phyloP scores from a whole-genome alignment of 176 grass and related monocot species.

The Phoenix roebelenii region DNA sequence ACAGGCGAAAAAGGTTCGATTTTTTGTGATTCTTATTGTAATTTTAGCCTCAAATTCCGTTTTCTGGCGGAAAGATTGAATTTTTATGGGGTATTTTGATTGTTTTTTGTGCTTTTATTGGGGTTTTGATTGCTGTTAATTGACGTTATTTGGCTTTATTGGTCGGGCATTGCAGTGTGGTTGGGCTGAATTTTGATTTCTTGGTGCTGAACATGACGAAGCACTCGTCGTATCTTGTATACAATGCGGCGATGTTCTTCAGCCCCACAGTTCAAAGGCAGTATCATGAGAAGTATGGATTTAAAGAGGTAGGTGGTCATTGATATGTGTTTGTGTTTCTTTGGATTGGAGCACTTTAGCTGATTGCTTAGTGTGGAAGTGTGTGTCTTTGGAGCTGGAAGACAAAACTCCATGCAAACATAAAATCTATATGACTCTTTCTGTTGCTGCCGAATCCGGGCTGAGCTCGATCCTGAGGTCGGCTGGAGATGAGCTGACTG shows the following conservation, averaged over 20 bases:
- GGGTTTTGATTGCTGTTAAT: neutral
- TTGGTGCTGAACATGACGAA: conserved; percentile 88
- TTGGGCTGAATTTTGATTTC: conserved; percentile 92
- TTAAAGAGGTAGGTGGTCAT: conserved; percentile 44
- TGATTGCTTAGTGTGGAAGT: too few species aligned
- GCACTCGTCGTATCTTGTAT: conserved; percentile 92
- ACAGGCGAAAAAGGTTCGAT: conserved; percentile 67
- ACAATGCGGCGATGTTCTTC: conserved; percentile 71
- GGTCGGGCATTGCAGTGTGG: conserved; percentile 50
- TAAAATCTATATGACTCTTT: too few species aligned
- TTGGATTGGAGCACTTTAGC: too few species aligned
- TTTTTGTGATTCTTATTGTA: neutral
- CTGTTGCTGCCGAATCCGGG: too few species aligned
- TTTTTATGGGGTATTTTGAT: neutral
- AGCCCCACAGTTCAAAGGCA: conserved; percentile 62
- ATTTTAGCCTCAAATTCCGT: neutral
- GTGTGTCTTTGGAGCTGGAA: too few species aligned
- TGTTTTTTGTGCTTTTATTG: neutral
- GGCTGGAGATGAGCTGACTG: too few species aligned
- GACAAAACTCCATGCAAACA: too few species aligned
- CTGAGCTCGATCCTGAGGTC: too few species aligned
- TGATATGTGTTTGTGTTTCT: neutral
- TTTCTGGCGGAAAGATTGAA: neutral
- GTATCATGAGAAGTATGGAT: conserved; percentile 79
- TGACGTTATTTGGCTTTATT: conserved; percentile 12